Percentiles rank a stretch among this genome's conserved stretches.
phyloP scores from a whole-genome alignment of 1,284 basidiomycete species.

The Trichosporon sp. region DNA sequence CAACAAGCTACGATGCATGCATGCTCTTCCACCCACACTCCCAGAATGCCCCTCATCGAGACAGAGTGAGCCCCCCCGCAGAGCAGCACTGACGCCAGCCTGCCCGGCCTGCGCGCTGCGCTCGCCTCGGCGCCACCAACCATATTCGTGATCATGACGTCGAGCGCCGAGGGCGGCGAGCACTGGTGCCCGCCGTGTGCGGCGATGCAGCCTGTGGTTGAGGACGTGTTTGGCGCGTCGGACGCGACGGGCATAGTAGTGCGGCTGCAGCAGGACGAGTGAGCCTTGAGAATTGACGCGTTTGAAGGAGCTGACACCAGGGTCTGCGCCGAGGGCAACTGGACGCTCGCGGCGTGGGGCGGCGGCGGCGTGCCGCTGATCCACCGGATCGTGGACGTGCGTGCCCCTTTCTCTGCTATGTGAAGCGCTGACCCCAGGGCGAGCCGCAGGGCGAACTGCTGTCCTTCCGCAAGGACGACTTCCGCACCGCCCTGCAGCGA shows the following conservation, averaged over 20 bases:
- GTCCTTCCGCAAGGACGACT: background rate
- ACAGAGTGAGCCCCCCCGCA: background rate
- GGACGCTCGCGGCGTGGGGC: background rate
- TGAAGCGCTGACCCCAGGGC: background rate
- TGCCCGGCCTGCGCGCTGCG: background rate
- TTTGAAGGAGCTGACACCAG: background rate
- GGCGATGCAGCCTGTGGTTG: background rate
- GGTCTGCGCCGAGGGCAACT: conserved; percentile 1
- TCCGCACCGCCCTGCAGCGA: background rate
- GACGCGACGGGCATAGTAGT: background rate
- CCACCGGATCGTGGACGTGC: background rate
- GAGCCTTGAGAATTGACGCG: background rate
- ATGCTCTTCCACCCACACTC: background rate
- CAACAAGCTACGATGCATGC: no score
- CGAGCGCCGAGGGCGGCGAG: no score
- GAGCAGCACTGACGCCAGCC: background rate
- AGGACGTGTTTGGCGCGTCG: background rate
- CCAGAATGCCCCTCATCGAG: background rate
- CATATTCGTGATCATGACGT: background rate
- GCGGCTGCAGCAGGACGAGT: background rate
- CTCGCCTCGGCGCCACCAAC: background rate
- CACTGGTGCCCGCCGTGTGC: background rate
- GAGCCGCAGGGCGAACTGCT: background rate
- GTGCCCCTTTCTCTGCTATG: background rate
- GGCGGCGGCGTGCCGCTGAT: background rate